Conservation (phyloP, 495 filamentous ascomycete genomes). For the Podospora appendiculata region DNA sequence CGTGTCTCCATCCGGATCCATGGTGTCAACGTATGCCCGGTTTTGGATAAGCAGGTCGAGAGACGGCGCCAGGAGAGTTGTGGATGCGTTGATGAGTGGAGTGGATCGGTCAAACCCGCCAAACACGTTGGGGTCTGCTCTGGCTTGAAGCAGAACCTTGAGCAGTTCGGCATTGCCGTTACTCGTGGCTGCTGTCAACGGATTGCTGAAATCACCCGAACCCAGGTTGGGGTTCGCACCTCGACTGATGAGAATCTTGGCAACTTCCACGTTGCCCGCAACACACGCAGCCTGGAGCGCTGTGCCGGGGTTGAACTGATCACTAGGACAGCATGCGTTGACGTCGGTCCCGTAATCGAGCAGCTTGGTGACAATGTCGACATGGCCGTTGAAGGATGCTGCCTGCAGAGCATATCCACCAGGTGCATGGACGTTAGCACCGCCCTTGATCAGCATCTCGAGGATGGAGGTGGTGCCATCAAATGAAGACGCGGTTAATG, state of each 20-base stretch:
- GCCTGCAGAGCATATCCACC: constrained; percentile 6
- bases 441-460: constrained; percentile 2
- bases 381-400: constrained; percentile 6
- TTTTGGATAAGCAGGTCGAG: background rate
- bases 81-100: constrained; percentile 4
- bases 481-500: constrained; percentile 4
- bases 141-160: background rate
- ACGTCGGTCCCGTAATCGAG: too few relatives aligned
- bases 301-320: background rate
- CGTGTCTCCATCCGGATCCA: constrained; percentile 6
- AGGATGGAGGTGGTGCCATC: constrained; percentile 5
- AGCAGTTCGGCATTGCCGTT: constrained; percentile 5
- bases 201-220: constrained; percentile 3
- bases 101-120: constrained; percentile 3
- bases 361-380: too few relatives aligned
- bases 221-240: constrained; percentile 4
- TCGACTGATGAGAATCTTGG: background rate
- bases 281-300: constrained; percentile 6
- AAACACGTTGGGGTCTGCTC: constrained; percentile 4
- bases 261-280: constrained; percentile 3
- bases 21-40: background rate
- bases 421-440: constrained; percentile 3
- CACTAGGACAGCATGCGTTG: background rate
- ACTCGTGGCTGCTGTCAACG: constrained; percentile 2
- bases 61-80: background rate